Evolutionary conservation across 2,329 filamentous ascomycete genomes (phyloP), one percentile per base, ranked within the genome.

Genomic region (Alternaria longipes): DNA sequence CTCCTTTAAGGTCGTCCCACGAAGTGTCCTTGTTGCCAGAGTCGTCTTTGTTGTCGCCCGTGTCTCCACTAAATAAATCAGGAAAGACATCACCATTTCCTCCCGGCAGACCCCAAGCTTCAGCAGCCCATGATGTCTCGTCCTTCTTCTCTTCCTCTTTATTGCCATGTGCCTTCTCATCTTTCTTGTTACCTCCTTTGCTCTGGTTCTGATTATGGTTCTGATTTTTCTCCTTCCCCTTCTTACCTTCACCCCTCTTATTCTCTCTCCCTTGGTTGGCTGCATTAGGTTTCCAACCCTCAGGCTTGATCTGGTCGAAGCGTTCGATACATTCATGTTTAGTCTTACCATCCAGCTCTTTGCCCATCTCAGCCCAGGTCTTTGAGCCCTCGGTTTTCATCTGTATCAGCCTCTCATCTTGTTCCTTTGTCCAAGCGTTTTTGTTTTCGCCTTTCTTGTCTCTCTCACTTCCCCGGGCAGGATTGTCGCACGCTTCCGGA

Each of bases 331-430:
- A n/a, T n/a, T n/a, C n/a, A n/a, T n/a, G n/a, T n/a, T n/a, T n/a
- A n/a, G n/a, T n/a, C n/a, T n/a, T n/a, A n/a, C n/a, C n/a, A n/a
- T n/a, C n/a, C n/a, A n/a, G n/a, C n/a, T n/a, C n/a, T n/a, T n/a
- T n/a, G n/a, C n/a, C n/a, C n/a, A n/a, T n/a, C n/a, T n/a, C n/a
- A n/a, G n/a, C n/a, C n/a, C n/a, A n/a, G n/a, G n/a, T n/a, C n/a
- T n/a, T n/a, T n/a, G n/a, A n/a, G n/a, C n/a, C n/a, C n/a, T n/a
- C n/a, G n/a, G n/a, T 66, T 60, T 80, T 81, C 66, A 81, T 55
- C 7, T 73, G 67, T 18, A 80, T 62, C 3, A 84, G 58, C 61
- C 74, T 78, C 3, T 74, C 72, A 47, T 84, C 82, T 53, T 84
- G 75, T 40, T 79, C 78, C 1, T 71, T 49, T 0, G 78, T 81